phyloP scores from a whole-genome alignment of 345 rosid genomes.

The Streptanthus diversifolius region DNA sequence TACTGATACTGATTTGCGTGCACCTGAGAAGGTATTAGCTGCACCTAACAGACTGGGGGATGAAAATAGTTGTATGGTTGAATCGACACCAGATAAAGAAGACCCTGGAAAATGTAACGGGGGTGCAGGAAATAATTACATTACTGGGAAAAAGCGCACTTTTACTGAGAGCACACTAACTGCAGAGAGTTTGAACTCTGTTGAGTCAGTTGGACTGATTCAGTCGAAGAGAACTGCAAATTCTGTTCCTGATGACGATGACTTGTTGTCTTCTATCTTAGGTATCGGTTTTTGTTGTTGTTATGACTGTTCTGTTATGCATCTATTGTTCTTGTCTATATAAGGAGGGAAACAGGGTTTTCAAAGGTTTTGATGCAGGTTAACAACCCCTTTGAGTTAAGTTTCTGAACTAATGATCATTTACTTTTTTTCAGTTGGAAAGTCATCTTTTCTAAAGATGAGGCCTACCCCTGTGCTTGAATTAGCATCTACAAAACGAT shows the following conservation, averaged over 20 bases:
- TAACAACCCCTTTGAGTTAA: background rate
- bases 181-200: conserved; percentile 58
- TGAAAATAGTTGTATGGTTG: conserved; percentile 47
- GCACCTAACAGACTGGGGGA: conserved; percentile 46
- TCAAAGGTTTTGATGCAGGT: background rate
- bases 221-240: conserved; percentile 54
- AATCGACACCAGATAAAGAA: conserved; percentile 64
- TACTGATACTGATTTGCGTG: conserved; percentile 48
- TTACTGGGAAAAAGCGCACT: conserved; percentile 71
- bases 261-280: conserved; percentile 87
- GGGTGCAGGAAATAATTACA: conserved; percentile 39
- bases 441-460: conserved; percentile 77
- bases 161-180: conserved; percentile 71
- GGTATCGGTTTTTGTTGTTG: conserved; percentile 44
- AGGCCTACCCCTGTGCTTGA: conserved; percentile 66
- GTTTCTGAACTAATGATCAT: background rate
- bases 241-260: conserved; percentile 92
- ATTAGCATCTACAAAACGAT: conserved; percentile 59
- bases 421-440: conserved; percentile 57
- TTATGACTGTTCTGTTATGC: background rate
- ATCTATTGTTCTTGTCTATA: conserved; percentile 5
- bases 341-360: background rate
- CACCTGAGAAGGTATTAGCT: conserved; percentile 77
- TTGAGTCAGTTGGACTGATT: conserved; percentile 61
- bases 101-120: conserved; percentile 37